Evolutionary conservation across 139 green algal genomes (phyloP).

Genomic region (Ostreobium quekettii): DNA sequence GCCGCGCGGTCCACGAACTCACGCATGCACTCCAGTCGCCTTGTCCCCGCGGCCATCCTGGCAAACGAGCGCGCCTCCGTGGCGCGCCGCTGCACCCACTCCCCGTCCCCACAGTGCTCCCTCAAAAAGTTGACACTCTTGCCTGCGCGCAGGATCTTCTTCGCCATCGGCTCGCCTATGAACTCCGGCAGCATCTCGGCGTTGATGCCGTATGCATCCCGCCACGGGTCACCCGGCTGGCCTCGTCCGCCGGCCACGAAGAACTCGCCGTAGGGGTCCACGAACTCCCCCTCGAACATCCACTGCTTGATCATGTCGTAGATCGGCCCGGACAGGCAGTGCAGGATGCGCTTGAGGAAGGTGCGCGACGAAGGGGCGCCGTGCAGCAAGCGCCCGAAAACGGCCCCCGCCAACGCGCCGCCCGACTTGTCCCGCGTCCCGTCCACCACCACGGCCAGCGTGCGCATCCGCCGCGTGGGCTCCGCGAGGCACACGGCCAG

Average conservation of each 20-base stretch:
- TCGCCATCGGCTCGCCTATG: constrained; percentile 43
- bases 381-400: constrained; percentile 58
- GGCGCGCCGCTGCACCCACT: constrained; percentile 48
- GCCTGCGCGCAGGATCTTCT: constrained; percentile 65
- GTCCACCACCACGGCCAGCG: constrained; percentile 67
- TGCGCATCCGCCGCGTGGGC: constrained; percentile 58
- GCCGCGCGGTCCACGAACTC: constrained; percentile 42
- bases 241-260: constrained; percentile 47
- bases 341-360: constrained; percentile 48
- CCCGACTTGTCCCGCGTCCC: constrained; percentile 31
- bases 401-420: constrained; percentile 48
- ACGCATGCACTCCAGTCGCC: constrained; percentile 47
- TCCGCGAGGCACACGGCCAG: constrained; percentile 76
- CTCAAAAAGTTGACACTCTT: constrained; percentile 88
- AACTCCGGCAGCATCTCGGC: constrained; percentile 43
- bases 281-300: constrained; percentile 72
- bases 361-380: constrained; percentile 60
- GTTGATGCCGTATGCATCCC: constrained; percentile 45
- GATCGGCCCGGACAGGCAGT: constrained; percentile 61
- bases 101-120: constrained; percentile 59
- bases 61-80: constrained; percentile 11
- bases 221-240: constrained; percentile 41
- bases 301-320: constrained; percentile 75
- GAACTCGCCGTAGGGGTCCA: constrained; percentile 69
- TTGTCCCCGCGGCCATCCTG: not conserved